These are phyloP conservation scores for Pythium aphanidermatum DNA, from an alignment of 352 stramenopile genomes.

Conservation along the genomic window DNA sequence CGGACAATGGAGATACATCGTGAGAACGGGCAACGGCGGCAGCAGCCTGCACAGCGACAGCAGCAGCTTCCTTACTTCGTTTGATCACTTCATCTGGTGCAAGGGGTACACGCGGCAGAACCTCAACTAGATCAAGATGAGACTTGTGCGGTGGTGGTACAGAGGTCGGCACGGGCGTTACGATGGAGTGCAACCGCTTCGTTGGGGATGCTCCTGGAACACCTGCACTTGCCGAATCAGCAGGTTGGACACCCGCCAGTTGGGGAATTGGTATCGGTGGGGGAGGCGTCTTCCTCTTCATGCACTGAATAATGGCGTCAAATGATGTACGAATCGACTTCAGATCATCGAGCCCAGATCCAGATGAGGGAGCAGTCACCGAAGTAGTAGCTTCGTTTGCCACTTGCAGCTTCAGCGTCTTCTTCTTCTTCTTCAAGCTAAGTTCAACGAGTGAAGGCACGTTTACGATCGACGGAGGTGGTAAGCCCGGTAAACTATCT, in stretches of 20 bases:
- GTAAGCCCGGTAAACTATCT: conserved; percentile 53
- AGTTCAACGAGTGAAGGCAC: conserved; percentile 45
- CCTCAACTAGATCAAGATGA: conserved; percentile 62
- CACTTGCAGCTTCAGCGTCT: conserved; percentile 23
- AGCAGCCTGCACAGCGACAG: conserved; percentile 64
- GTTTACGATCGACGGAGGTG: conserved; percentile 53
- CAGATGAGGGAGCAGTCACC: background rate
- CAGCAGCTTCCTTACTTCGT: conserved; percentile 73
- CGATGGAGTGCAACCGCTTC: conserved; percentile 17
- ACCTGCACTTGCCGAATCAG: background rate
- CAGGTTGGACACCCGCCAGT: conserved; percentile 3
- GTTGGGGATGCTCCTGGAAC: conserved; percentile 1
- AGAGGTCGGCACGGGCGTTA: conserved; percentile 24
- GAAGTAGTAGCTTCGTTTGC: conserved; percentile 8
- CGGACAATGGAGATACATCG: conserved; percentile 39
- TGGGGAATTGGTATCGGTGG: conserved; percentile 63
- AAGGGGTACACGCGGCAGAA: conserved; percentile 44
- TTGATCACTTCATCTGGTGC: conserved; percentile 84
- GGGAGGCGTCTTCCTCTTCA: conserved; percentile 75
- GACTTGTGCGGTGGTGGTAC: conserved; percentile 71
- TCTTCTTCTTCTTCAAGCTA: conserved; percentile 46
- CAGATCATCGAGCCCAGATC: conserved; percentile 46
- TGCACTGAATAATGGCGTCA: conserved; percentile 79
- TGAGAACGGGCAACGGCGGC: conserved; percentile 21
- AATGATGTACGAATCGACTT: conserved; percentile 79